A percentile compares a stretch with the other conserved stretches of the same genome.
Conservation (phyloP, 208 protist species). For the Phytomonas francai region DNA sequence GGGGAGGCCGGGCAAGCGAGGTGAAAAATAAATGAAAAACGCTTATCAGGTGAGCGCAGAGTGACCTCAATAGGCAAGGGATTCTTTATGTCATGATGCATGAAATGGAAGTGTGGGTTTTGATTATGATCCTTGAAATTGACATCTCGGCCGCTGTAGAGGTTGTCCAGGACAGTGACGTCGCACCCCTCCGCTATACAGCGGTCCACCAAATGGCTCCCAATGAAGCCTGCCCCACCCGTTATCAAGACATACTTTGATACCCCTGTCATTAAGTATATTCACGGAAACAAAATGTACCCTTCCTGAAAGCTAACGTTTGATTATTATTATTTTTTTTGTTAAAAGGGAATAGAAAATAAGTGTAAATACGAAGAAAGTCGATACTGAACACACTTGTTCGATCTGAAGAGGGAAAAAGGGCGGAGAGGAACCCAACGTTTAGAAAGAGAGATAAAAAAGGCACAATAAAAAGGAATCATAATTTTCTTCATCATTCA, state of each 20-base stretch:
- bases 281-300: not conserved
- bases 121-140: conserved; percentile 68
- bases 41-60: not conserved
- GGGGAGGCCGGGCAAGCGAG: conserved; percentile 92
- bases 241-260: conserved; percentile 70
- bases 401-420: not conserved
- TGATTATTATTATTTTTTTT: conserved; percentile 5
- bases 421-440: not conserved
- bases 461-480: conserved; percentile 7
- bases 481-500: conserved; percentile 5
- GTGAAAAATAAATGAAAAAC: conserved; percentile 90
- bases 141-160: conserved; percentile 71
- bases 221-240: conserved; percentile 94
- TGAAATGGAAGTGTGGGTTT: conserved; percentile 71
- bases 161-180: conserved; percentile 90
- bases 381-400: not conserved
- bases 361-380: not conserved
- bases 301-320: not conserved
- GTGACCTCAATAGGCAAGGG: conserved; percentile 24
- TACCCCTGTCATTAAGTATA: not conserved
- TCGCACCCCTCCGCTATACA: conserved; percentile 63
- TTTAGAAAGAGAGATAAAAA: conserved; percentile 8
- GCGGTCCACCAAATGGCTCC: conserved; percentile 87
- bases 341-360: not conserved
- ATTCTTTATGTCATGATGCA: conserved; percentile 79